Evolutionary conservation across 805 yeast genomes (phyloP).

Genomic region (Teunomyces gatunensis): DNA sequence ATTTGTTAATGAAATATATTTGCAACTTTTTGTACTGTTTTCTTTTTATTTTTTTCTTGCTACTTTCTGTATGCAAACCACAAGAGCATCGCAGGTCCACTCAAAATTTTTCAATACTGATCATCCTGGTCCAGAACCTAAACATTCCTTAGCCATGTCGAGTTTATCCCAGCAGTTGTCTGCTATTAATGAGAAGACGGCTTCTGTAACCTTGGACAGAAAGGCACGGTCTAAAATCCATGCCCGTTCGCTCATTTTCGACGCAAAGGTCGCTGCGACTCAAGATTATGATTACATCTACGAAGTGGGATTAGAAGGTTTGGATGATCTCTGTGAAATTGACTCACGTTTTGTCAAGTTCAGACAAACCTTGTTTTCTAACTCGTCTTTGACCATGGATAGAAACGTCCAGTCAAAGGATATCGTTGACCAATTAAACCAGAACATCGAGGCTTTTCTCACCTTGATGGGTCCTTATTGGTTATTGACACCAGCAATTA

Average conservation of each 20-base stretch:
- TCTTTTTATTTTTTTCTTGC: neutral
- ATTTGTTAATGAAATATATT: neutral
- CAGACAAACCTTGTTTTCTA: conserved; percentile 72
- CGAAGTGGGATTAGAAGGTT: conserved; percentile 69
- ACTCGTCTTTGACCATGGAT: conserved; percentile 74
- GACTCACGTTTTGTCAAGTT: conserved; percentile 78
- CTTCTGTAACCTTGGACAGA: conserved; percentile 79
- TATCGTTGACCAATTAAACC: conserved; percentile 68
- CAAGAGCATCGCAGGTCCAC: conserved; percentile 4
- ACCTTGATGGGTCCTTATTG: conserved; percentile 74
- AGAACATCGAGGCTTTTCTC: conserved; percentile 72
- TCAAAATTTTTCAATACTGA: conserved; percentile 1
- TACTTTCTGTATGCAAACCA: neutral
- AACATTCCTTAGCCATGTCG: conserved; percentile 25
- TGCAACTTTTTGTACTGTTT: neutral
- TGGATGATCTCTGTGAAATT: conserved; percentile 64
- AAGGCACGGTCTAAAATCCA: conserved; percentile 84
- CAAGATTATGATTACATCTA: conserved; percentile 88
- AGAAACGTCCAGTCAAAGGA: conserved; percentile 80
- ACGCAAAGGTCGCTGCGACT: conserved; percentile 83
- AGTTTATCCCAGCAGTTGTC: conserved; percentile 83
- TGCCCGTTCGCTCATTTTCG: conserved; percentile 83
- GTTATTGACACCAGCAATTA: conserved; percentile 69
- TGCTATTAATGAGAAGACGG: conserved; percentile 59
- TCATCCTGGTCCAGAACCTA: neutral